Percentiles rank a stretch among this genome's conserved stretches.
These are phyloP conservation scores for Aspergillus kassunensis DNA, from an alignment of 495 filamentous ascomycete genomes.

Conservation along the genomic window DNA sequence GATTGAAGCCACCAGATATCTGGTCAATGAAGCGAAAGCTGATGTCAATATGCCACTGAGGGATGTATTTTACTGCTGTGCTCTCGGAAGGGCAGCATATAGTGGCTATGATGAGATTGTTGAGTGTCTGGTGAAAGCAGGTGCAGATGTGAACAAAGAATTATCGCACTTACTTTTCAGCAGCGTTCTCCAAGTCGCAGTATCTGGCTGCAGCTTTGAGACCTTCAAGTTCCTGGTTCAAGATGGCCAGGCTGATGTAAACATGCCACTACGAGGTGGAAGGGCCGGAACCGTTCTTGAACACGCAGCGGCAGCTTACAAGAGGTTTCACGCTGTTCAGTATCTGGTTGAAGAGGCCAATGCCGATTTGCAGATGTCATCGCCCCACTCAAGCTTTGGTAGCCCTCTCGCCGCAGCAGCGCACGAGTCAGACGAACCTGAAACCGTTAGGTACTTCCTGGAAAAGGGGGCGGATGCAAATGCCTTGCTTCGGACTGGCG, in stretches of 20 bases:
- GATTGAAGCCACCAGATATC: background rate
- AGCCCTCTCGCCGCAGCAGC: too few species aligned
- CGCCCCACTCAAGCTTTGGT: too few species aligned
- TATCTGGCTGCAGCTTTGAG: background rate
- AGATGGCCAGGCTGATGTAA: background rate
- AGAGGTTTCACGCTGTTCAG: background rate
- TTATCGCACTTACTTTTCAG: background rate
- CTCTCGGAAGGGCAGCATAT: background rate
- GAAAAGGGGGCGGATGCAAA: too few species aligned
- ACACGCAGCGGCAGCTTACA: background rate
- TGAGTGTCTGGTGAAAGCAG: background rate
- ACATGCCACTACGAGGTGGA: background rate
- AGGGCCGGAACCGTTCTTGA: background rate
- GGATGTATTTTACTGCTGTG: background rate
- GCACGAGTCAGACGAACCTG: too few species aligned
- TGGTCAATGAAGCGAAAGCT: constrained; percentile 25
- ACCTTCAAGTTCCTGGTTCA: background rate
- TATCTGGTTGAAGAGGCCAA: too few species aligned
- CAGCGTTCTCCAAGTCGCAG: background rate
- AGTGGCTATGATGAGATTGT: background rate
- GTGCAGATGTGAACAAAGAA: background rate
- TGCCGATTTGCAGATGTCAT: too few species aligned
- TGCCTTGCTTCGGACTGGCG: too few species aligned
- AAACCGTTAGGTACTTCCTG: too few species aligned
- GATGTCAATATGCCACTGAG: constrained; percentile 16